Evolutionary conservation across 257 asterid genomes (phyloP).

Genomic region (Nicotiana knightiana): DNA sequence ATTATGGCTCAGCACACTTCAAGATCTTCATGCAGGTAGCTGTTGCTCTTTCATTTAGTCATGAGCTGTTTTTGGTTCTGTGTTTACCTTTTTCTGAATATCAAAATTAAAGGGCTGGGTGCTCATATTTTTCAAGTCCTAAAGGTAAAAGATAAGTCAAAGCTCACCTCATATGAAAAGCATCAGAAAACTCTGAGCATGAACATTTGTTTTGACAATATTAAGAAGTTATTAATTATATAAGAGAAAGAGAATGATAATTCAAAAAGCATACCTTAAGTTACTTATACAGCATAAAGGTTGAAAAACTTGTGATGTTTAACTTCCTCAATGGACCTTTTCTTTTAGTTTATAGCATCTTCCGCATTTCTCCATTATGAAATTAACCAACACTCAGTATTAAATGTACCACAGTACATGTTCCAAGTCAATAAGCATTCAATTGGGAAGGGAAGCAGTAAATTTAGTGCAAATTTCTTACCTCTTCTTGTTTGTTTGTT

Average conservation of each 20-base stretch:
- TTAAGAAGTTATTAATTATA: neutral
- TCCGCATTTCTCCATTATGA: neutral
- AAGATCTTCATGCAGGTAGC: conserved; percentile 93
- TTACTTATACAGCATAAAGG: neutral
- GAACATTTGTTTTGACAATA: neutral
- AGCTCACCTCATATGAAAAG: neutral
- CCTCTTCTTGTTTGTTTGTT: conserved; percentile 3
- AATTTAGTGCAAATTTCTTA: neutral
- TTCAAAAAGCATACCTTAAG: neutral
- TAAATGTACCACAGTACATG: neutral
- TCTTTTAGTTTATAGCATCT: neutral
- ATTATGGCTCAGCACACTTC: conserved; percentile 97
- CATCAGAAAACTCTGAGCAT: neutral
- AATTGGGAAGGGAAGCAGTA: neutral
- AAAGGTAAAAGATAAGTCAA: neutral
- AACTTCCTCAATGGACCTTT: neutral
- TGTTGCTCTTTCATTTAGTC: neutral
- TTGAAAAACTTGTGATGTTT: neutral
- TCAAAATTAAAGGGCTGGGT: neutral
- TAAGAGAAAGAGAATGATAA: neutral
- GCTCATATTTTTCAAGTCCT: neutral
- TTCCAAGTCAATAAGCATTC: conserved; percentile 8
- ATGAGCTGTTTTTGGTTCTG: neutral
- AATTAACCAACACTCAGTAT: neutral
- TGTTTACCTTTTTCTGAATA: neutral